Percentiles rank a stretch among this genome's conserved stretches.
These are phyloP conservation scores for Hypoxylon intermedium DNA, from an alignment of 495 filamentous ascomycete species.

Conservation along the genomic window DNA sequence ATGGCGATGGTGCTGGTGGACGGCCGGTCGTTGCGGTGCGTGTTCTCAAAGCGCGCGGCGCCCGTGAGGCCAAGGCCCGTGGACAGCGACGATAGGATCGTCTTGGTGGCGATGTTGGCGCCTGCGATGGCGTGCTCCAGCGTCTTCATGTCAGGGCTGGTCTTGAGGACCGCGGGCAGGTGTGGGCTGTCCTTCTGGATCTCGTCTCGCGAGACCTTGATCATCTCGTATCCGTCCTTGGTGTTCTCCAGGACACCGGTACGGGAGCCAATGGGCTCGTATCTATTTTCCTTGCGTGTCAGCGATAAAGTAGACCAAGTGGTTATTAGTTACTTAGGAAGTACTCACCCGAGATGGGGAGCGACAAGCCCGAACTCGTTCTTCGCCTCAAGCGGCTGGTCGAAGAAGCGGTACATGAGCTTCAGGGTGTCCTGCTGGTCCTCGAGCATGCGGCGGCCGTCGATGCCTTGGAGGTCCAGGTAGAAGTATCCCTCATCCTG, in stretches of 20 bases:
- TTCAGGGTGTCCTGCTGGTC: conserved; percentile 57
- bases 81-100: conserved; percentile 59
- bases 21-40: conserved; percentile 58
- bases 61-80: conserved; percentile 53
- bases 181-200: conserved; percentile 54
- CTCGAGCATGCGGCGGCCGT: conserved; percentile 55
- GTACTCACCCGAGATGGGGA: conserved; percentile 50
- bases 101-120: conserved; percentile 59
- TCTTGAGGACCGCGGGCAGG: conserved; percentile 56
- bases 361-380: conserved; percentile 57
- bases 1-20: conserved; percentile 56
- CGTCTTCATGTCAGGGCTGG: conserved; percentile 53
- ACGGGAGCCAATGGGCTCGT: conserved; percentile 59
- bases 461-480: conserved; percentile 58
- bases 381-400: conserved; percentile 55
- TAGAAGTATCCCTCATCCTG: conserved; percentile 63
- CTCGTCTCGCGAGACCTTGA: conserved; percentile 59
- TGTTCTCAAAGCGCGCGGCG: conserved; percentile 57
- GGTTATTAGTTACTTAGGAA: neutral
- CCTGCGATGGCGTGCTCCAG: conserved; percentile 56
- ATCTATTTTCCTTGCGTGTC: conserved; percentile 39
- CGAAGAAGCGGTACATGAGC: conserved; percentile 62
- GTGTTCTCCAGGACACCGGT: conserved; percentile 57
- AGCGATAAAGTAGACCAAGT: neutral
- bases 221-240: conserved; percentile 63